Base-by-base conservation (phyloP, 345 rosid genomes). In the Eutrema yunnanense region DNA sequence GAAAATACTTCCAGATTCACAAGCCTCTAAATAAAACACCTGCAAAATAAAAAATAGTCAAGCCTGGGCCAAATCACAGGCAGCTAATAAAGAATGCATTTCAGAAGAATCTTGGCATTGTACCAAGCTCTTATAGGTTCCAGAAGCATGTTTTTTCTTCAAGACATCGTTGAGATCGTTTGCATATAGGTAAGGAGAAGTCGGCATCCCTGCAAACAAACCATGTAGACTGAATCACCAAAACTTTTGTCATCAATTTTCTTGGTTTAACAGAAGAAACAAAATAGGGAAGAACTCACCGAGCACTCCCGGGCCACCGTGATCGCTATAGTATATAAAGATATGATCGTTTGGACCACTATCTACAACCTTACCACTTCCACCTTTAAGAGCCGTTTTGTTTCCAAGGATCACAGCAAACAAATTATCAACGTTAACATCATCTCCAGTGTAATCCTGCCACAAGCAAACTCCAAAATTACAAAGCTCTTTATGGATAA, bases 11-110 rank as follows among this genome's bases (percentile, higher is more conserved):
- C 98, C 98, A 42, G 98, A 96, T 75, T 96, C 99, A 84, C 99
- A 96, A 64, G 99, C 98, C 85, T 96, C 99, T 3, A 96, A 92
- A 81, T 96, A 96, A 79, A 96, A 96, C 61, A 92, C 97, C 99
- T 96, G 65, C 73, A 59, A 22, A 19, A 3, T 16, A 38, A 22
- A 11, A 16, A 5, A 2, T 2, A 41, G 33, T 58, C 16, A 40
- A 38, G 32, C 64, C 64, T 16, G 16, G 22, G 26, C 26, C 7
- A 34, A 38, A 33, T 33, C 46, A 47, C 42, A 14, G 0, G 19
- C 1, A 61, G 2, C 36, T 54, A 36, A 41, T 16, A 41, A 27
- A 6, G 51, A 58, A 51, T 6, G 10, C 13, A 38, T 46, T 62
- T 54, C 60, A 55, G 54, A 69, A 19, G 40, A 63, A 30, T 42